Conservation (phyloP, 768 basidiomycete genomes). For the Lentinula detonsa region DNA sequence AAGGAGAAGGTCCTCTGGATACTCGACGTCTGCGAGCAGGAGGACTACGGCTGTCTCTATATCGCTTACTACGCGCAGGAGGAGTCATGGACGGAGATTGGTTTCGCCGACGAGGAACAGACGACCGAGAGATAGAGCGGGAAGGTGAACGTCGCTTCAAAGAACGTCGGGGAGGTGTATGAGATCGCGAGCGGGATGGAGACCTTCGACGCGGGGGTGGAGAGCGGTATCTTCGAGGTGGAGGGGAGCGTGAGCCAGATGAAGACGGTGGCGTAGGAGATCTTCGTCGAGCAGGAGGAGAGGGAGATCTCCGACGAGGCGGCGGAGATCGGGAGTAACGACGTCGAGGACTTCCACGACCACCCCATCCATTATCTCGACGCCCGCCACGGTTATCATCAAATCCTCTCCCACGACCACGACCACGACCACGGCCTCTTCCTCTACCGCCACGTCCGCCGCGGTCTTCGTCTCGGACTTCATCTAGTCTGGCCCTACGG, state of each 20-base stretch:
- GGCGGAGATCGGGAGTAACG: constrained; percentile 44
- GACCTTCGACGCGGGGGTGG: constrained; percentile 34
- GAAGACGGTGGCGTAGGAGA: constrained; percentile 27
- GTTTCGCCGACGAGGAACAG: constrained; percentile 30
- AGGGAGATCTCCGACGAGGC: constrained; percentile 39
- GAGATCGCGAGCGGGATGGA: constrained; percentile 35
- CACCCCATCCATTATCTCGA: constrained; percentile 55
- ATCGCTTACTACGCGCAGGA: constrained; percentile 32
- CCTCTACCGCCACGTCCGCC: constrained; percentile 50
- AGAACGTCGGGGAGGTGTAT: constrained; percentile 29
- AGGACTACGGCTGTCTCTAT: constrained; percentile 50
- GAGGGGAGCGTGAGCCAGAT: constrained; percentile 24
- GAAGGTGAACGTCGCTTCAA: constrained; percentile 39
- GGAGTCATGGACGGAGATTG: constrained; percentile 39
- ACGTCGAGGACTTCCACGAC: constrained; percentile 43
- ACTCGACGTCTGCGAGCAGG: constrained; percentile 40
- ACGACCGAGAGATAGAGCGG: constrained; percentile 33
- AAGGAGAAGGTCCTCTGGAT: constrained; percentile 25
- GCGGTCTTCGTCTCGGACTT: constrained; percentile 59
- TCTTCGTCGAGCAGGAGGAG: constrained; percentile 35
- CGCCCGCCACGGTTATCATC: constrained; percentile 42
- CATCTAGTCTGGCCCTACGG: constrained; percentile 61
- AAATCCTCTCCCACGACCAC: constrained; percentile 37
- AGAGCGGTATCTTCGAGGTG: constrained; percentile 34
- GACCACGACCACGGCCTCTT: constrained; percentile 49